Base-by-base conservation (phyloP, 495 filamentous ascomycete genomes). In the Venustampulla echinocandica region DNA sequence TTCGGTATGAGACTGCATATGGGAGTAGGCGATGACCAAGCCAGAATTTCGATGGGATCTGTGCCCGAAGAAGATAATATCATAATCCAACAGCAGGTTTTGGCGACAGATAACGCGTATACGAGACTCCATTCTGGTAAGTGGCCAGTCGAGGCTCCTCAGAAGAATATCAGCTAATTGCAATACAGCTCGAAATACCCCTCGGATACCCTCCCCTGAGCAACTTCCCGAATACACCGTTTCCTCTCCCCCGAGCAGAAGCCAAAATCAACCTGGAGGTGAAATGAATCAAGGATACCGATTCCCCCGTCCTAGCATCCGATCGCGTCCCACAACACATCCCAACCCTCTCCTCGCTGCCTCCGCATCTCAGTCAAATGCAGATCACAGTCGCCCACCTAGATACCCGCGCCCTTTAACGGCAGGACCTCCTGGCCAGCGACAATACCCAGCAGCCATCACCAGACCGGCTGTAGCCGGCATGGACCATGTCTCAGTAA, bases 381-480 rank as follows among this genome's bases (percentile, higher is more conserved):
- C 45, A 9, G 17, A 7, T 21, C 37, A 19, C 11, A 20, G n/a
- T 19, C 27, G 13, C 33, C 48, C 36, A 20, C 42, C 46, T 23
- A 49, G 51, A 35, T 55, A 47, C 25, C 58, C 55, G 20, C 48
- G 48, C 18, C 55, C 58, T 23, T 55, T 61, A 10, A 58, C 55
- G n/a, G 58, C 58, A 13, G 58, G 58, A n/a, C 58, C 58, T 22
- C 58, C 58, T 24, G 58, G 58, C 17, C 49, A 58, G 14, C 46
- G 57, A 9, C 57, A 60, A 32, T 44, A 28, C 10, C 17, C 32
- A 38, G 21, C 15, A n/a, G 24, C 37, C 11, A 17, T 19, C 22
- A 40, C 10, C 22, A 15, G 37, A 20, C 3, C 37, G 20, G 37
- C 10, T 6, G 6, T 18, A 17, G 15, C 4, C 10, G 22, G 22